Evolutionary conservation across 2,329 filamentous ascomycete genomes (phyloP).

Genomic region (Didymella pinodella): DNA sequence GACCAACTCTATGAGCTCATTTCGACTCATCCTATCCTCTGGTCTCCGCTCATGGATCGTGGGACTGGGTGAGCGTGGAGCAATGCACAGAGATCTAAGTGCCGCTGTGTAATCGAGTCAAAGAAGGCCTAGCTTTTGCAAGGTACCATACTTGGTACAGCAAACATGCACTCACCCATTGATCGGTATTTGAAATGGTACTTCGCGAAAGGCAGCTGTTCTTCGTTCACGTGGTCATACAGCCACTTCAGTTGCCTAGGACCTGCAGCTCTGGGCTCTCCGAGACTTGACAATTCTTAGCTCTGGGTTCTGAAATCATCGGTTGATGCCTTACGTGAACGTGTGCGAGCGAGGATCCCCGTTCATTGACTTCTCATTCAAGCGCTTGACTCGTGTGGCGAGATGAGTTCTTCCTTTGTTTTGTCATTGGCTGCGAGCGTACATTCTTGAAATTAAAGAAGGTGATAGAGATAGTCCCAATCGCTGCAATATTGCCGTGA

Average conservation of each 20-base stretch:
- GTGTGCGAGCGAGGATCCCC: neutral
- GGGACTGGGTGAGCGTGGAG: neutral
- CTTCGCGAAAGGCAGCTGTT: neutral
- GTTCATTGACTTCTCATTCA: neutral
- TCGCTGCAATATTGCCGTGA: neutral
- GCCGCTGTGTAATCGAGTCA: neutral
- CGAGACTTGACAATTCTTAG: neutral
- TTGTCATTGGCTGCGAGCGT: neutral
- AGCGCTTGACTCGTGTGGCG: neutral
- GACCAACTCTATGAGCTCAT: neutral
- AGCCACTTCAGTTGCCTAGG: neutral
- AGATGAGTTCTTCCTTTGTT: neutral
- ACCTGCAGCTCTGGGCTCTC: neutral
- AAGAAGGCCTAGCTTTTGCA: neutral
- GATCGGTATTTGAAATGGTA: neutral
- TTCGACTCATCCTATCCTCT: neutral
- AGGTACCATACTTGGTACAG: neutral
- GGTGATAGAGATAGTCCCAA: neutral
- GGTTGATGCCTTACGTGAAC: neutral
- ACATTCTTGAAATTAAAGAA: neutral
- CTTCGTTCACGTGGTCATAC: neutral
- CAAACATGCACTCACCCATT: neutral
- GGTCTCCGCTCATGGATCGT: neutral
- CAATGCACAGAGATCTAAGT: neutral
- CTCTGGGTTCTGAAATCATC: neutral